phyloP scores from a whole-genome alignment of 2,329 filamentous ascomycete species.

The Juglanconis sp. region DNA sequence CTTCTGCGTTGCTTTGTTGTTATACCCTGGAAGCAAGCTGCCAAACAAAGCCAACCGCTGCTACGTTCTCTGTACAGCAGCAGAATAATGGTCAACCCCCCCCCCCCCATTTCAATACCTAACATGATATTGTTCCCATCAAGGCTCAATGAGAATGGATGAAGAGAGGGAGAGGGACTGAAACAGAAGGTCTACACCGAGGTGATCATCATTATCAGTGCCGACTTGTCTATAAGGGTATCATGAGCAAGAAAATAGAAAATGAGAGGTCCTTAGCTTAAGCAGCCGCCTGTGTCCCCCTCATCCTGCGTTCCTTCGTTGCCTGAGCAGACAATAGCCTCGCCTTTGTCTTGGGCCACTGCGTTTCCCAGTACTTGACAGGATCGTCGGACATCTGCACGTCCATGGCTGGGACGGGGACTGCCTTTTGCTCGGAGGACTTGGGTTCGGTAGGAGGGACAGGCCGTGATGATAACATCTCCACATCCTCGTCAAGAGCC shows the following conservation, averaged over 20 bases:
- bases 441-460: not conserved
- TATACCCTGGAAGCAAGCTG: too few species aligned
- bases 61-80: too few species aligned
- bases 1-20: too few species aligned
- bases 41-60: too few species aligned
- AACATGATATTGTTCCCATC: too few species aligned
- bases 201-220: not conserved
- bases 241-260: constrained; percentile 15
- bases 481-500: constrained; percentile 1
- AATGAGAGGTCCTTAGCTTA: constrained; percentile 17
- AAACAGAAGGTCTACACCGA: not conserved
- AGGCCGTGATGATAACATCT: not conserved
- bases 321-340: constrained; percentile 56
- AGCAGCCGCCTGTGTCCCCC: constrained; percentile 40
- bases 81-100: too few species aligned
- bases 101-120: too few species aligned
- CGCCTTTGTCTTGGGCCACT: constrained; percentile 43
- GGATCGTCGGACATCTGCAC: constrained; percentile 17
- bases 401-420: constrained; percentile 13
- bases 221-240: constrained; percentile 10
- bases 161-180: too few species aligned
- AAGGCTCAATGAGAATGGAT: not conserved
- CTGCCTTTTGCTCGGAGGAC: constrained; percentile 6
- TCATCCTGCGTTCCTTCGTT: constrained; percentile 49
- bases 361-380: constrained; percentile 15